Conservation (phyloP, 352 stramenopile genomes). For the Phytophthora sojae region DNA sequence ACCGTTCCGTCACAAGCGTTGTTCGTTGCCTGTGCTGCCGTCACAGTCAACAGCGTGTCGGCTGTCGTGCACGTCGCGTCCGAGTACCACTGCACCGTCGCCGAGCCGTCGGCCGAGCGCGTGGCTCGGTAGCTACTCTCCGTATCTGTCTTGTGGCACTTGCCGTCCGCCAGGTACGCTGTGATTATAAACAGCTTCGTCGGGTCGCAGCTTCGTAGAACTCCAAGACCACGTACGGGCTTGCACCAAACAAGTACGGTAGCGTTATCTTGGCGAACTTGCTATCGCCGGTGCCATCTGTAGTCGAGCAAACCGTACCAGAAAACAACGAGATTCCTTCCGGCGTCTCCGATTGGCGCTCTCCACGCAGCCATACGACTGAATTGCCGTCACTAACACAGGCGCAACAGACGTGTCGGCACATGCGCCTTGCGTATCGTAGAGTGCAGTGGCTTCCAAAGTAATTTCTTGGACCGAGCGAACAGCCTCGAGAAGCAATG, state of each 20-base stretch:
- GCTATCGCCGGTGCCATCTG: conserved; percentile 8
- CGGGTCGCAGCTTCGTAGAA: not conserved
- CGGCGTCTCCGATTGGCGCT: conserved; percentile 3
- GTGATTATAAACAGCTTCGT: not conserved
- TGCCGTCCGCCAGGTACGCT: conserved; percentile 21
- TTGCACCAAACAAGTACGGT: conserved; percentile 8
- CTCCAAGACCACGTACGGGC: conserved; percentile 14
- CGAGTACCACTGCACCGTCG: not conserved
- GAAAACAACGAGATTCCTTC: conserved; percentile 2
- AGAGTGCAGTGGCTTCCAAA: conserved; percentile 6
- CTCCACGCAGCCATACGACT: not conserved
- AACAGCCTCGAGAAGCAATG: not conserved
- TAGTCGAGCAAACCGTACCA: conserved; percentile 7
- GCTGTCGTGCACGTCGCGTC: not conserved
- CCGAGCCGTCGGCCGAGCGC: not conserved
- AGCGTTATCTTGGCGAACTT: conserved; percentile 4
- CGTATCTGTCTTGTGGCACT: conserved; percentile 12
- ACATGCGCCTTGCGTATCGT: not conserved
- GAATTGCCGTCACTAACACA: conserved; percentile 6
- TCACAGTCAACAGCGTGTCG: not conserved
- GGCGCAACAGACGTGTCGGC: not conserved
- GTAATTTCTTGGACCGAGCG: conserved; percentile 7
- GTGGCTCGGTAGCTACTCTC: conserved; percentile 8
- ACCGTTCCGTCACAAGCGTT: not conserved
- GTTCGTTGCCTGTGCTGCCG: not conserved